These are phyloP conservation scores for Pyrus bretschneideri DNA, from an alignment of 306 rosid species.

Conservation along the genomic window DNA sequence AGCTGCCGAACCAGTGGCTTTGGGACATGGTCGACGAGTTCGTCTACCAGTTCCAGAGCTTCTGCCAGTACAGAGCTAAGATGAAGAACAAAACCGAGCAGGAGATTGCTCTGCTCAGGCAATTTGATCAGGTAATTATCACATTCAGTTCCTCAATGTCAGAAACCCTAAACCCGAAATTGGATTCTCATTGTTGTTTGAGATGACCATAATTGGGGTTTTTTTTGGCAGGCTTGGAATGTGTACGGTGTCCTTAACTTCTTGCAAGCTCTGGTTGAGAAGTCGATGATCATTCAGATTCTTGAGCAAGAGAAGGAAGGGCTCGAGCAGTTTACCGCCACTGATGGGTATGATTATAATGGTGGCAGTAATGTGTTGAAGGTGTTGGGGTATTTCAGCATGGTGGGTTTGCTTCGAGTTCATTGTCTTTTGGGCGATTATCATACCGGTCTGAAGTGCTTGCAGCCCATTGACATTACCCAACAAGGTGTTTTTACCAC, in stretches of 20 bases:
- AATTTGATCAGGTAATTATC: conserved; percentile 58
- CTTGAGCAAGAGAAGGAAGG: conserved; percentile 92
- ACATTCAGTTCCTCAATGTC: background rate
- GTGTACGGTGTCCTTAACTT: conserved; percentile 87
- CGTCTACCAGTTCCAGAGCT: conserved; percentile 95
- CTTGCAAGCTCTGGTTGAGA: conserved; percentile 95
- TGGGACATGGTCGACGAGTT: conserved; percentile 99
- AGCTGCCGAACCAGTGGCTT: conserved; percentile 92
- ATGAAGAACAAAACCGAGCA: conserved; percentile 85
- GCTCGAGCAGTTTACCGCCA: conserved; percentile 70
- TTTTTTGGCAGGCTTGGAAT: conserved; percentile 73
- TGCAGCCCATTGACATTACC: conserved; percentile 74
- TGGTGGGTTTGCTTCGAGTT: conserved; percentile 91
- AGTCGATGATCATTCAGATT: conserved; percentile 69
- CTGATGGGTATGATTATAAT: conserved; percentile 84
- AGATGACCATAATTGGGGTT: background rate
- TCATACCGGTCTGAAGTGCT: conserved; percentile 78
- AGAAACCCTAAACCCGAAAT: background rate
- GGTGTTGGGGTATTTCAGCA: conserved; percentile 96
- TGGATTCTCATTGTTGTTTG: background rate
- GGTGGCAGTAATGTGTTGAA: conserved; percentile 96
- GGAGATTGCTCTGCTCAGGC: conserved; percentile 71
- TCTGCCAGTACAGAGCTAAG: conserved; percentile 89
- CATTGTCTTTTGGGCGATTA: conserved; percentile 98
- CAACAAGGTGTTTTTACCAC: conserved; percentile 79